Evolutionary conservation across 2,329 filamentous ascomycete species (phyloP), one percentile per base, ranked within the genome.

Genomic region (Aspergillus fischeri): DNA sequence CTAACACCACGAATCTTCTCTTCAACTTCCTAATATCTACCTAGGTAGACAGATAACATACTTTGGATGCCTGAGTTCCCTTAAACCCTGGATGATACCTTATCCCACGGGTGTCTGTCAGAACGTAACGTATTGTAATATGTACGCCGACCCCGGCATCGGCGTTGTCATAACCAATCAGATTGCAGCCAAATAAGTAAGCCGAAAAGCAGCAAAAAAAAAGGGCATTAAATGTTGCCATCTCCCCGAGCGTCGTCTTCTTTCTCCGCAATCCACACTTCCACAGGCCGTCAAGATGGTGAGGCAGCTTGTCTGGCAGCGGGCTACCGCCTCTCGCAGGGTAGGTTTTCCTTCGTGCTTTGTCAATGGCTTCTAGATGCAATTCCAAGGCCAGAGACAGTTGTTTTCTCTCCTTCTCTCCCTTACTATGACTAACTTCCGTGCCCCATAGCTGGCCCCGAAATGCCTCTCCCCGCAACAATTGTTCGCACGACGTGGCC

Each of bases 251-350:
- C 5, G 2, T 25, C 20, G 11, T 52, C 21, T 52, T 24, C 25
- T 32, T 52, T 52, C 24, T 38, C 35, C 50, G 28, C 29, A 52
- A 38, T 41, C 50, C 24, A 25, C 58, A 54, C 21, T 41, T 60
- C 53, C 54, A 38, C 54, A 45, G 38, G 25, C 21, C 27, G 44
- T 63, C 63, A 57, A 63, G 59, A 75, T 75, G 73, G 70, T 75
- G 65, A 73, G 71, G 65, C 73, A 75, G 62, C 61, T 74, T 65
- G 67, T 74, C 56, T 74, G 71, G 71, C 70, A 73, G 62, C 65
- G 70, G 65, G 71, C 69, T 56, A 67, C 67, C 50, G 71, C 71
- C 62, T 70, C 70, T 64, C 72, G 69, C 55, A 71, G 70, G 66
- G 73, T 75, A 60, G 63, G 73, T 70, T 32, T 38, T 20, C 38